These are phyloP conservation scores for Epichloe scottii DNA, from an alignment of 2,329 filamentous ascomycete species.

Conservation along the genomic window DNA sequence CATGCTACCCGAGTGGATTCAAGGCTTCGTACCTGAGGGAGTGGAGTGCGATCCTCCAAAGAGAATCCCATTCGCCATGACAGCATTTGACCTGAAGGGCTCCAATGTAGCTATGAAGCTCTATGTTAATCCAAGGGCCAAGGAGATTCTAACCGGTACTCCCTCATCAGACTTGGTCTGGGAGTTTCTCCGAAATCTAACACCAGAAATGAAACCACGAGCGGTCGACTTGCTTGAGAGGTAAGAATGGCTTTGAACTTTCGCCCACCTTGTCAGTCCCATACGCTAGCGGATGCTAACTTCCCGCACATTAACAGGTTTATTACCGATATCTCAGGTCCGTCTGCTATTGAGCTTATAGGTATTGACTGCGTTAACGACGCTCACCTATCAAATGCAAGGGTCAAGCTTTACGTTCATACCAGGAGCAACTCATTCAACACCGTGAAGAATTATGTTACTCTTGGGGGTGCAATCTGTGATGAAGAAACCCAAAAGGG, in stretches of 20 bases:
- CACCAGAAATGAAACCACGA: conserved; percentile 3
- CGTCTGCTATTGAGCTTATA: conserved; percentile 3
- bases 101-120: conserved; percentile 4
- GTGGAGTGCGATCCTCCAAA: background rate
- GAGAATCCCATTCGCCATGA: conserved; percentile 6
- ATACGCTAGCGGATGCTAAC: background rate
- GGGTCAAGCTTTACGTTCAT: conserved; percentile 8
- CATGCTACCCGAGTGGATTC: conserved; percentile 4
- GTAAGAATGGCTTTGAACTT: conserved; percentile 1
- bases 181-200: conserved; percentile 2
- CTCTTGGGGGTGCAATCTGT: conserved; percentile 6
- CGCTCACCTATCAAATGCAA: conserved; percentile 4
- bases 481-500: conserved; percentile 4
- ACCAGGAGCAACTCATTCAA: conserved; percentile 7
- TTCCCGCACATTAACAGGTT: background rate
- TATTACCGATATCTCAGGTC: background rate
- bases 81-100: conserved; percentile 7
- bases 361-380: conserved; percentile 8
- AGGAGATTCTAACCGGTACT: conserved; percentile 4
- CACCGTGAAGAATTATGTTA: conserved; percentile 7
- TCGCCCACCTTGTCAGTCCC: background rate
- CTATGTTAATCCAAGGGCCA: conserved; percentile 7
- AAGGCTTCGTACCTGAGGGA: background rate
- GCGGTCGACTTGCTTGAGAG: conserved; percentile 5
- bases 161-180: background rate